Conservation (phyloP, 164 flowering plant species). For the Aristolochia californica region DNA sequence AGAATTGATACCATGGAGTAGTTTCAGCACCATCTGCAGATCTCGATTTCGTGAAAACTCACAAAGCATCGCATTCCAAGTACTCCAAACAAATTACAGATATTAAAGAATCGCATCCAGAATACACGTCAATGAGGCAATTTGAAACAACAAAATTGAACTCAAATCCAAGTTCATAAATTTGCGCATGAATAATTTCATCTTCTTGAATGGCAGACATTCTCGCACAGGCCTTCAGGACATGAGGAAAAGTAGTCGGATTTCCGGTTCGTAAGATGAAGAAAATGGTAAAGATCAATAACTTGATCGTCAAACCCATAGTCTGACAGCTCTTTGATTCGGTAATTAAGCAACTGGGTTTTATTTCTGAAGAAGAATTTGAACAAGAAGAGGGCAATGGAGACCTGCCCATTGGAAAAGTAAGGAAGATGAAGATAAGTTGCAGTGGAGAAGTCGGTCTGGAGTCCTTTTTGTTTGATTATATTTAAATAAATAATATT, state of each 20-base stretch:
- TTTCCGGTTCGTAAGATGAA: slow-evolving; percentile 3
- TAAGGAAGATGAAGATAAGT: slow-evolving; percentile 7
- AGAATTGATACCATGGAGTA: slow-evolving; percentile 3
- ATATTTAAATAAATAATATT: not conserved
- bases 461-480: slow-evolving; percentile 1
- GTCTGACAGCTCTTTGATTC: not conserved
- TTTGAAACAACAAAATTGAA: slow-evolving; percentile 3
- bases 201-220: slow-evolving; percentile 3
- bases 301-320: slow-evolving; percentile 3
- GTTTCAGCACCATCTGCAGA: slow-evolving; percentile 6
- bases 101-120: slow-evolving; percentile 4
- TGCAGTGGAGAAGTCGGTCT: not conserved
- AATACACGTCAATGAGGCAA: slow-evolving; percentile 11
- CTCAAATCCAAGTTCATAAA: slow-evolving; percentile 7
- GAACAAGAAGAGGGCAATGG: slow-evolving; percentile 7
- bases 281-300: slow-evolving; percentile 7
- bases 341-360: slow-evolving; percentile 2
- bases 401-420: not conserved
- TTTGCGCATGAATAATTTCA: slow-evolving; percentile 5
- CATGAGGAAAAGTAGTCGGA: slow-evolving; percentile 11
- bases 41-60: slow-evolving; percentile 8
- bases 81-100: not conserved
- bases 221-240: slow-evolving; percentile 12
- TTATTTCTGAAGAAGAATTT: slow-evolving; percentile 1
- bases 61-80: slow-evolving; percentile 14